Evolutionary conservation across 345 rosid genomes (phyloP).

Genomic region (Moricandia moricandioides): DNA sequence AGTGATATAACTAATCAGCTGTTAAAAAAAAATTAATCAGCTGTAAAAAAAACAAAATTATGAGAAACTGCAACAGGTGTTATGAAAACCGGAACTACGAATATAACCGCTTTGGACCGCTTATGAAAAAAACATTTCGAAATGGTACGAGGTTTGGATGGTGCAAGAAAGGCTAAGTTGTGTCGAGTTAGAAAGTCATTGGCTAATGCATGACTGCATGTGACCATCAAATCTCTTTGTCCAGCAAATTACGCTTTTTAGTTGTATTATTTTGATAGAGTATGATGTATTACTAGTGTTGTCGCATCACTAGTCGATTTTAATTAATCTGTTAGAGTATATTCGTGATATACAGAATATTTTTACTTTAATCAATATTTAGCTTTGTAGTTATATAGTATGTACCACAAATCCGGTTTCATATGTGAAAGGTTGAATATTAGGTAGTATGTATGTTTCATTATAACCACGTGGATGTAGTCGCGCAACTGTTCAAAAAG

Average conservation of each 20-base stretch:
- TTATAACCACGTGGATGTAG: too few species aligned
- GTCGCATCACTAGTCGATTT: background rate
- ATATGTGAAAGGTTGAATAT: background rate
- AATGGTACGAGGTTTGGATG: slow-evolving; percentile 6
- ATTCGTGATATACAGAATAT: background rate
- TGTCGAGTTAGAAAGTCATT: background rate
- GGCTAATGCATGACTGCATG: background rate
- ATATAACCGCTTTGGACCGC: background rate
- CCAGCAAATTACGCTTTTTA: background rate
- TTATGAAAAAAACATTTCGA: background rate
- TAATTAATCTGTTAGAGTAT: background rate
- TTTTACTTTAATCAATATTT: background rate
- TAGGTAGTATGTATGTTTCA: background rate
- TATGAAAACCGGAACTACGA: background rate
- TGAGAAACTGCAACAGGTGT: background rate
- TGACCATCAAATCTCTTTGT: background rate
- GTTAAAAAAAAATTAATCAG: background rate
- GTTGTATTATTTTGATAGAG: background rate
- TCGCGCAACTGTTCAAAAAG: too few species aligned
- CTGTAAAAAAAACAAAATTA: background rate
- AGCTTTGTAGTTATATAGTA: background rate
- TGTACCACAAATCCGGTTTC: background rate
- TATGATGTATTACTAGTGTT: background rate
- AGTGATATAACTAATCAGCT: background rate
- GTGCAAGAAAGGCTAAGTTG: too few species aligned